Evolutionary conservation across 176 grass and related monocot genomes (phyloP).

Genomic region (Miscanthus lutarioriparius): DNA sequence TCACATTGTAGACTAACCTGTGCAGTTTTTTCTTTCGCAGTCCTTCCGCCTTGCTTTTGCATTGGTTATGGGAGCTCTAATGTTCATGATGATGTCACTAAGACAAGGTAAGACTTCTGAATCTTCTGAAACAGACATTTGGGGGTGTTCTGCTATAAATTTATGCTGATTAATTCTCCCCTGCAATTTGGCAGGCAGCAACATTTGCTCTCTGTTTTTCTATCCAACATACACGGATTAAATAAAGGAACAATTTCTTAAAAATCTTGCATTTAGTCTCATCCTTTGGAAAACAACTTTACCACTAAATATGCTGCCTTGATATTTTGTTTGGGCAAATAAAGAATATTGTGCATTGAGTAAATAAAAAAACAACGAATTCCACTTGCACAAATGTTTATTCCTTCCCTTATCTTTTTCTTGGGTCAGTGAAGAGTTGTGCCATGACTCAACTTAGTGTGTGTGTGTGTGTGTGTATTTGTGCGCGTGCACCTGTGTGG

Average conservation of each 20-base stretch:
- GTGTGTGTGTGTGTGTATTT: not conserved
- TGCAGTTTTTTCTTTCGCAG: conserved; percentile 50
- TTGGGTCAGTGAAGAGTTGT: not conserved
- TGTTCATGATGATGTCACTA: conserved; percentile 78
- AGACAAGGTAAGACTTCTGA: conserved; percentile 61
- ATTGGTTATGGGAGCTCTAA: conserved; percentile 58
- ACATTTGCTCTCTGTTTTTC: not conserved
- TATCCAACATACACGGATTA: not conserved
- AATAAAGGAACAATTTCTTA: not conserved
- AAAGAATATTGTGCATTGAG: not conserved
- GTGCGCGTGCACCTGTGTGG: not conserved
- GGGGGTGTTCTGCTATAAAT: not conserved
- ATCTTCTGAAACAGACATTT: not conserved
- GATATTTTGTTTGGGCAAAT: conserved; percentile 4
- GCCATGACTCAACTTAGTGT: not conserved
- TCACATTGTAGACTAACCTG: not conserved
- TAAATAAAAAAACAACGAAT: not conserved
- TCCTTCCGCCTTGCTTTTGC: conserved; percentile 81
- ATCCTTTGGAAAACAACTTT: not conserved
- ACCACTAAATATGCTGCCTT: not conserved
- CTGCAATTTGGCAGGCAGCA: not conserved
- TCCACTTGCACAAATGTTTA: not conserved
- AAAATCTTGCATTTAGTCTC: not conserved
- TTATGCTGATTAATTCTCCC: not conserved
- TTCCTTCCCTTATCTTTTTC: not conserved